phyloP scores from a whole-genome alignment of 805 yeast genomes.

The Groenewaldozyma salmanticensis region DNA sequence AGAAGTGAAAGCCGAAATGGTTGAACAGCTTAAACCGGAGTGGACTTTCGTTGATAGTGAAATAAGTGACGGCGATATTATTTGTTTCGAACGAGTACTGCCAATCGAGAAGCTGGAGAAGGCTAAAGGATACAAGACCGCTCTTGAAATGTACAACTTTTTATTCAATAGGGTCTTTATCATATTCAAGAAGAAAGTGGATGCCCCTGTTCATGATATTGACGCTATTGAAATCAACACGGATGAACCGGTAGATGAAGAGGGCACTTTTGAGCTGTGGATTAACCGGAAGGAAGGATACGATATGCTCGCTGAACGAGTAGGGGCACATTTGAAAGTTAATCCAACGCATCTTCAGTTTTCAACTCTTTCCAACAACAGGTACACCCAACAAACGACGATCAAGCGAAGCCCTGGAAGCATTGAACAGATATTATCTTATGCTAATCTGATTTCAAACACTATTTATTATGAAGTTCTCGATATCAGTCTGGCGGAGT shows the following conservation, averaged over 20 bases:
- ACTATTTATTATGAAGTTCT: conserved; percentile 65
- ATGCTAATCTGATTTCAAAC: conserved; percentile 12
- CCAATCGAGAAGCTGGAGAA: conserved; percentile 15
- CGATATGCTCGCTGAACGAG: conserved; percentile 47
- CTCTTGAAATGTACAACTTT: conserved; percentile 25
- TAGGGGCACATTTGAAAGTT: conserved; percentile 44
- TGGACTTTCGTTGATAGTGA: conserved; percentile 25
- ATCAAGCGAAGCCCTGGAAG: conserved; percentile 23
- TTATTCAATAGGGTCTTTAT: conserved; percentile 24
- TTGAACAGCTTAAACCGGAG: conserved; percentile 22
- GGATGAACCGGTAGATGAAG: conserved; percentile 10
- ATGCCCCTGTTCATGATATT: conserved; percentile 17
- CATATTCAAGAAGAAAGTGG: conserved; percentile 16
- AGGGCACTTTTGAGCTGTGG: conserved; percentile 40
- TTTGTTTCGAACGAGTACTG: conserved; percentile 24
- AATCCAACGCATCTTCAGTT: conserved; percentile 57
- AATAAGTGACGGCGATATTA: conserved; percentile 28
- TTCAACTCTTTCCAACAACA: conserved; percentile 53
- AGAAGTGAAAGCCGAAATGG: conserved; percentile 28
- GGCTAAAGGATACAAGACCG: conserved; percentile 12
- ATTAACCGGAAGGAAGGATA: conserved; percentile 52
- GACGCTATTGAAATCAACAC: conserved; percentile 7
- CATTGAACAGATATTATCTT: conserved; percentile 26
- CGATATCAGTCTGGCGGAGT: conserved; percentile 61
- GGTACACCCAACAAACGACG: conserved; percentile 24